Evolutionary conservation across 768 basidiomycete genomes (phyloP).

Genomic region (Lactifluus hygrophoroides): DNA sequence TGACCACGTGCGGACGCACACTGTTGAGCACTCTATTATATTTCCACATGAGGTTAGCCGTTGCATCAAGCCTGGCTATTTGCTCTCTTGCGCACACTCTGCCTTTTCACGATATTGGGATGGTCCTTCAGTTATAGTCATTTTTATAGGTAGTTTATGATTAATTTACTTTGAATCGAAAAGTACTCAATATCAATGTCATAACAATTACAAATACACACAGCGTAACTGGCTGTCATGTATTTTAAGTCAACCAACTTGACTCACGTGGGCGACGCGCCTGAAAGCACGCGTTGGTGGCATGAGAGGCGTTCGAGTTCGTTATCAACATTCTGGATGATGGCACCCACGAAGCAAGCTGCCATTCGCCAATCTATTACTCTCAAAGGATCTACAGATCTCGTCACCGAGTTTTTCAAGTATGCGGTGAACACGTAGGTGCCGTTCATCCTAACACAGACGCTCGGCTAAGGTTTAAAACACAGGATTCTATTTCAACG

Average conservation of each 20-base stretch:
- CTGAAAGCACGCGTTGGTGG: background rate
- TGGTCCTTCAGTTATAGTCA: no score
- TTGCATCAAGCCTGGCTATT: no score
- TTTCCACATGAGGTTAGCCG: no score
- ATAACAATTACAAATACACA: background rate
- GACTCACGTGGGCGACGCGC: background rate
- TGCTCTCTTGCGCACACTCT: no score
- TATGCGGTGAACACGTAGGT: slow-evolving; percentile 95
- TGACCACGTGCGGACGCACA: slow-evolving; percentile 6
- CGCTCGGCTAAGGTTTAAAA: background rate
- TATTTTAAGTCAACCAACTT: no score
- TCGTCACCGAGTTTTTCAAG: slow-evolving; percentile 99
- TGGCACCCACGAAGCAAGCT: slow-evolving; percentile 38
- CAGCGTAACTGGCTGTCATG: no score
- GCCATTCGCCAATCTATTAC: slow-evolving; percentile 71
- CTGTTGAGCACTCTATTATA: no score
- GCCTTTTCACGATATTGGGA: no score
- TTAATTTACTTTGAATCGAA: no score
- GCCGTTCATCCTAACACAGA: no score
- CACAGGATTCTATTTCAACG: slow-evolving; percentile 89
- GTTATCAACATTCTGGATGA: slow-evolving; percentile 14
- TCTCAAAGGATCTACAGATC: slow-evolving; percentile 86
- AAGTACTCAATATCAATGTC: no score
- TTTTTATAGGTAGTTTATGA: no score
- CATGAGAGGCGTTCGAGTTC: background rate